Conservation (phyloP, 768 basidiomycete species). For the Mycena crocata region DNA sequence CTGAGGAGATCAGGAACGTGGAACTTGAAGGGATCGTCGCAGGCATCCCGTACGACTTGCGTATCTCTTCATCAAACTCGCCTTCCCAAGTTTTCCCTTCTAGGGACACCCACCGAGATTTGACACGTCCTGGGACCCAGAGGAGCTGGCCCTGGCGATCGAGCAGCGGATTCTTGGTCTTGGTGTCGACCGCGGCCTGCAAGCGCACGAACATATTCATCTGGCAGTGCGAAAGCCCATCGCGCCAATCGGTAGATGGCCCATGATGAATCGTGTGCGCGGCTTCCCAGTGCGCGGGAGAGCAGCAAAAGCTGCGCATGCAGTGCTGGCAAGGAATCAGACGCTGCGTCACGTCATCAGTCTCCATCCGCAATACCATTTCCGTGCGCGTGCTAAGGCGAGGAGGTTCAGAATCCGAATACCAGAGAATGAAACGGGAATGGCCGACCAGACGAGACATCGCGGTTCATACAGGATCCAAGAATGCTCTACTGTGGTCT, state of each 20-base stretch:
- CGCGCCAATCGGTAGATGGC: background rate
- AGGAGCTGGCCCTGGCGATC: background rate
- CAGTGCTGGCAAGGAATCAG: slow-evolving; percentile 3
- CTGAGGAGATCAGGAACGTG: background rate
- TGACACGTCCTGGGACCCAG: background rate
- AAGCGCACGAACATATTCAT: background rate
- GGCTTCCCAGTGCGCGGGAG: slow-evolving; percentile 7
- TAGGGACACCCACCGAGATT: background rate
- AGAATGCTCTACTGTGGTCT: background rate
- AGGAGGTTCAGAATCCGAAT: background rate
- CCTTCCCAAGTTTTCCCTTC: background rate
- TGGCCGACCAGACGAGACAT: slow-evolving; percentile 1
- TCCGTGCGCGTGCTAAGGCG: slow-evolving; percentile 8
- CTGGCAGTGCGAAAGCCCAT: slow-evolving; percentile 6
- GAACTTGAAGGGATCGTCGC: background rate
- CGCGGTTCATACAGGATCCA: background rate
- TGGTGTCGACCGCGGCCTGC: too few relatives aligned
- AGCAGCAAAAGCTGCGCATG: slow-evolving; percentile 6
- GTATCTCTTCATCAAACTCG: slow-evolving; percentile 6
- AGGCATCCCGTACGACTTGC: background rate
- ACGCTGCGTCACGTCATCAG: background rate
- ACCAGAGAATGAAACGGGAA: background rate
- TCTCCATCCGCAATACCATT: background rate
- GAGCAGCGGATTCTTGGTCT: background rate
- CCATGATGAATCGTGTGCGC: slow-evolving; percentile 9